A percentile compares a stretch with the other conserved stretches of the same genome.
Evolutionary conservation across 805 yeast genomes (phyloP).

Genomic region (Sugiyamaella smithiae): DNA sequence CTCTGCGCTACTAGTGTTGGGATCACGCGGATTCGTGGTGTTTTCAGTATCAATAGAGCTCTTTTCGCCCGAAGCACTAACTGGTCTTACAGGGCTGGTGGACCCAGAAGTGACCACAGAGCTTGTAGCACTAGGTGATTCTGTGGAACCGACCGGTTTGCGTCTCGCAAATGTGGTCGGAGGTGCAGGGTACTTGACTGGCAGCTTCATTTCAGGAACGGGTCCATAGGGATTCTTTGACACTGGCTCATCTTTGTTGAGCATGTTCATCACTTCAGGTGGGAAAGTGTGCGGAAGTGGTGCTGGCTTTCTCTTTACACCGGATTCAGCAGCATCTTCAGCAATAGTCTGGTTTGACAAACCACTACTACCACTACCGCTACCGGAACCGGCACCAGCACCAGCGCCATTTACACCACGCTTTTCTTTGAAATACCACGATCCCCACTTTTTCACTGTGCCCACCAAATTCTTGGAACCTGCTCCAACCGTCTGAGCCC

Average conservation of each 20-base stretch:
- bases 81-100: too few species aligned
- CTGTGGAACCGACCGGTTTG: slow-evolving; percentile 20
- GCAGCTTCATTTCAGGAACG: slow-evolving; percentile 26
- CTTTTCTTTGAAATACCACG: slow-evolving; percentile 27
- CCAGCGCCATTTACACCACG: slow-evolving; percentile 7
- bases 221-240: slow-evolving; percentile 22
- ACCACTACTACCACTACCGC: not conserved
- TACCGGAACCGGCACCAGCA: slow-evolving; percentile 5
- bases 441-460: slow-evolving; percentile 28
- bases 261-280: slow-evolving; percentile 26
- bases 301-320: slow-evolving; percentile 18
- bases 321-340: not conserved
- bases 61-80: too few species aligned
- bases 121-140: too few species aligned
- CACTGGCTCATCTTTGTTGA: slow-evolving; percentile 10
- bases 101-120: too few species aligned
- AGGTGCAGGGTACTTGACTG: slow-evolving; percentile 18
- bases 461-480: slow-evolving; percentile 21
- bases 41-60: too few species aligned
- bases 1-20: too few species aligned
- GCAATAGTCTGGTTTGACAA: not conserved
- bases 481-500: not conserved
- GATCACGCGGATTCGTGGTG: too few species aligned
- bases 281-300: slow-evolving; percentile 31
- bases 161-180: slow-evolving; percentile 20